Evolutionary conservation across 306 rosid species (phyloP).

Genomic region (Oxytropis ochrocephala): DNA sequence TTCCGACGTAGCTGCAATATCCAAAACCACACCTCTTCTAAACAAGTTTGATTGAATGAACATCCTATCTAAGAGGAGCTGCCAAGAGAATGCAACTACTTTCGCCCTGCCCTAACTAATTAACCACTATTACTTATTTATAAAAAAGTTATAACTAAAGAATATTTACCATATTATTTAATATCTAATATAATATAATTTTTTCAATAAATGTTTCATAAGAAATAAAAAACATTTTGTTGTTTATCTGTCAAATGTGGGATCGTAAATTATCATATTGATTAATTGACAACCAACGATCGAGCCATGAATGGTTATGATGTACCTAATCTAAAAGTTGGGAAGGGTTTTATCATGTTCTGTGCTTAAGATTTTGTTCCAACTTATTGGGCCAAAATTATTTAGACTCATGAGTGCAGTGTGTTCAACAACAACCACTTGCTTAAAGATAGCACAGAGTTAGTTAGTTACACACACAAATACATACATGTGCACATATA

Average conservation of each 20-base stretch:
- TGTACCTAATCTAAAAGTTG: neutral
- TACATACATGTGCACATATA: neutral
- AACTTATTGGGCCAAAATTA: neutral
- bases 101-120: no score
- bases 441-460: neutral
- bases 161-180: neutral
- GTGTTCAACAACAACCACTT: neutral
- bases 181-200: neutral
- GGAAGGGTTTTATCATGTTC: neutral
- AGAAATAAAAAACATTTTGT: neutral
- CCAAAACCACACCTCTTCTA: no score
- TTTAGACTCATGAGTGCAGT: neutral
- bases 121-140: no score
- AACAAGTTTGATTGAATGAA: no score
- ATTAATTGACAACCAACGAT: neutral
- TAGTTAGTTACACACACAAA: neutral
- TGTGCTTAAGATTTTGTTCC: neutral
- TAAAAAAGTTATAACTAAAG: no score
- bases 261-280: neutral
- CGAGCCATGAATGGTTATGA: neutral
- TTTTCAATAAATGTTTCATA: neutral
- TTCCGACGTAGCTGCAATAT: no score
- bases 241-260: neutral
- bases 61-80: no score
- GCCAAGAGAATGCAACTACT: no score